phyloP scores from a whole-genome alignment of 169 alveolate genomes.

The Babesia caballi region DNA sequence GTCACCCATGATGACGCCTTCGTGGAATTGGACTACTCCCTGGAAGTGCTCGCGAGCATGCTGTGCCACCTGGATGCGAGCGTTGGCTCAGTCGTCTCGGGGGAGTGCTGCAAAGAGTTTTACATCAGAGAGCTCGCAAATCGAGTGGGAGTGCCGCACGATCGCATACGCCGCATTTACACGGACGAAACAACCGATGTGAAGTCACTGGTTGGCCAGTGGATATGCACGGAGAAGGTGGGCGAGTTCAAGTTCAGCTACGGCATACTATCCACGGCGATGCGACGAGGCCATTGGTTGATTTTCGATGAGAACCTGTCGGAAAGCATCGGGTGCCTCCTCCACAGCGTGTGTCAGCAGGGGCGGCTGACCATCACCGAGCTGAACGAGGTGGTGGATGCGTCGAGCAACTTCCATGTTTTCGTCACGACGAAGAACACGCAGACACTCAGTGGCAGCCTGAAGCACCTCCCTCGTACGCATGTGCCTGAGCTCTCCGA shows the following conservation, averaged over 20 bases:
- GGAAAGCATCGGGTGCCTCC: slow-evolving; percentile 63
- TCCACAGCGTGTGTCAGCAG: slow-evolving; percentile 65
- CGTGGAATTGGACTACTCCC: slow-evolving; percentile 28
- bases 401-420: slow-evolving; percentile 65
- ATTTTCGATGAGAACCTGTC: slow-evolving; percentile 77
- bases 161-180: slow-evolving; percentile 51
- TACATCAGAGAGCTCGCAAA: slow-evolving; percentile 39
- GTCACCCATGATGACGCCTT: neutral
- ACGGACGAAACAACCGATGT: slow-evolving; percentile 79
- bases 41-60: slow-evolving; percentile 44
- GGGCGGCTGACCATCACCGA: slow-evolving; percentile 65
- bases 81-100: slow-evolving; percentile 29
- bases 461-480: slow-evolving; percentile 8
- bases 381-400: slow-evolving; percentile 66
- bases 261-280: slow-evolving; percentile 77
- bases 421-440: slow-evolving; percentile 54
- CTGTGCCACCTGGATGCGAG: slow-evolving; percentile 49
- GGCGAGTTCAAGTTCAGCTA: slow-evolving; percentile 77
- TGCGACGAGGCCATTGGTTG: slow-evolving; percentile 78
- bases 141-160: slow-evolving; percentile 31
- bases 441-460: neutral
- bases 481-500: slow-evolving; percentile 15
- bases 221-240: slow-evolving; percentile 76
- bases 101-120: slow-evolving; percentile 40
- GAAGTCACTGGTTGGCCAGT: slow-evolving; percentile 75